phyloP scores from a whole-genome alignment of 495 filamentous ascomycete species.

The Xylaria acuta region DNA sequence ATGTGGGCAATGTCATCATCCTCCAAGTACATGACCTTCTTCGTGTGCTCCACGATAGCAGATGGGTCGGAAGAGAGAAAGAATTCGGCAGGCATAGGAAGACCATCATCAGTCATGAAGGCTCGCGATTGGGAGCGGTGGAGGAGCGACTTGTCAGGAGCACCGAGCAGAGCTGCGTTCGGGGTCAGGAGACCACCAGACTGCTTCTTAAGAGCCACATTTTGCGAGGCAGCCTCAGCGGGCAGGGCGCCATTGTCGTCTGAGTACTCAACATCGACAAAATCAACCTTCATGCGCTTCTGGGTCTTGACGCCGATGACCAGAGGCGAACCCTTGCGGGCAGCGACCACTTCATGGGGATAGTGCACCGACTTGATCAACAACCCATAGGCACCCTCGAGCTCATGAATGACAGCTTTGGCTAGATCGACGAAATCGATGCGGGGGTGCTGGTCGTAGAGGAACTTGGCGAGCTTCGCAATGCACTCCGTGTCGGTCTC shows the following conservation, averaged over 20 bases:
- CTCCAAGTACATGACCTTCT: conserved; percentile 99
- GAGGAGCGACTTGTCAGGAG: conserved; percentile 94
- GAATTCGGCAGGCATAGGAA: conserved; percentile 97
- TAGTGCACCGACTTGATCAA: conserved; percentile 98
- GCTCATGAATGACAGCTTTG: conserved; percentile 97
- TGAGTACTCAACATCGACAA: conserved; percentile 96
- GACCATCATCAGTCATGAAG: conserved; percentile 97
- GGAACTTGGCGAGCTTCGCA: conserved; percentile 97
- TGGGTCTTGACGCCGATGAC: conserved; percentile 94
- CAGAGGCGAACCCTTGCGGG: conserved; percentile 95
- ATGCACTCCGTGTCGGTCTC: conserved; percentile 99
- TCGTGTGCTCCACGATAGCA: conserved; percentile 98
- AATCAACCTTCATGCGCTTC: conserved; percentile 99
- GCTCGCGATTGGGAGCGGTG: conserved; percentile 98
- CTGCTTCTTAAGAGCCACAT: conserved; percentile 90
- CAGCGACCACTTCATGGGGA: conserved; percentile 96
- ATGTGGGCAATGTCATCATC: conserved; percentile 99
- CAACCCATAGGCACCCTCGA: conserved; percentile 96
- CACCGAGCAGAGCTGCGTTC: conserved; percentile 77
- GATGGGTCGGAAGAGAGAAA: conserved; percentile 98
- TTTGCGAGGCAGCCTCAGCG: conserved; percentile 94
- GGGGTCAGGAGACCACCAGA: conserved; percentile 62
- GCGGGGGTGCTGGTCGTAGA: conserved; percentile 93
- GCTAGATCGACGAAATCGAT: conserved; percentile 95
- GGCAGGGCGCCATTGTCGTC: conserved; percentile 82